Evolutionary conservation across 495 filamentous ascomycete species (phyloP), one percentile per base, ranked within the genome.

Genomic region (Aspergillus ellipticus): DNA sequence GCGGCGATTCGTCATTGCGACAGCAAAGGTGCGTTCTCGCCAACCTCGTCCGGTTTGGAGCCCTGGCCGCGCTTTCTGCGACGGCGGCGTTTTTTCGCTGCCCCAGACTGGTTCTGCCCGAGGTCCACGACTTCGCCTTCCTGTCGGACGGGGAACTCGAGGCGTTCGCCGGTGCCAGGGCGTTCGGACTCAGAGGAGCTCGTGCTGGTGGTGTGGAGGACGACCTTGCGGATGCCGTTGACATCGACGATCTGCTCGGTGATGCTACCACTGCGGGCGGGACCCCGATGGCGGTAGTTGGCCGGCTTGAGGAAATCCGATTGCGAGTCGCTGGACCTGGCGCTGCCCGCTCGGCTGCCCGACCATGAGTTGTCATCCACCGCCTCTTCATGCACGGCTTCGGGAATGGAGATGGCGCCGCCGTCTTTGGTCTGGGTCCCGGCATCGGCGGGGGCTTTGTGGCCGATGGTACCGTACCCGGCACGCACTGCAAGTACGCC

Each of bases 161-260:
- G 24, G 8, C 26, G 45, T 9, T 33, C 35, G 6, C 28, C 42
- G 2, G 57, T 55, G 3, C 15, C 35, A 35, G 50, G 51, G 11
- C 51, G 51, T 41, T 76, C 75, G 4, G 54, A 57, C 1, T 75
- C 71, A 0, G 74, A 77, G 4, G 74, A 76, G 39, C 75, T 79
- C 29, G 77, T 80, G 61, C 79, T 83, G 17, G 79, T 87, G 37
- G 86, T 84, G 59, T 92, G 88, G 10, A 96, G 80, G 9, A 96
- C 84, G 10, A 94, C 83, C 73, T 96, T 96, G 41, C 87, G 85
- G 29, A 95, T 80, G 2, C 91, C 91, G 42, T 88, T 87, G 10
- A 87, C 77, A 66, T 96, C 89, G 35, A 95, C 74, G 17, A 92
- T 80, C 62, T 92, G 91, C 70, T 96, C 90, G 0, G 90, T 93